phyloP scores from a whole-genome alignment of 2,329 filamentous ascomycete species.

The Fusarium solani-melongenae region DNA sequence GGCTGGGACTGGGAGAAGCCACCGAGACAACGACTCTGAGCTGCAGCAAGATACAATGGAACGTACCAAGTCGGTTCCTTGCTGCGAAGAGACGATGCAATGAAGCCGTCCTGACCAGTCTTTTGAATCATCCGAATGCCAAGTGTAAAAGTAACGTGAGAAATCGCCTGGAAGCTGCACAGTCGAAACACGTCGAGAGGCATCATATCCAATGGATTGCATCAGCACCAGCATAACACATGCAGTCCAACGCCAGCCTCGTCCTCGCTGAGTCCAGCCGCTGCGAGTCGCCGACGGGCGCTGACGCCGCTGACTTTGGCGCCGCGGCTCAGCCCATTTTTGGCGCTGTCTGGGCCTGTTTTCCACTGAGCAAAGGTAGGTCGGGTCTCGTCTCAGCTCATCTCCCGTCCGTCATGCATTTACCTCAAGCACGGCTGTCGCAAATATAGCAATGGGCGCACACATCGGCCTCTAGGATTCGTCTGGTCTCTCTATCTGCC shows the following conservation, averaged over 20 bases:
- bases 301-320: background rate
- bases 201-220: background rate
- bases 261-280: background rate
- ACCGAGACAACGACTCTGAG: conserved; percentile 1
- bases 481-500: conserved; percentile 17
- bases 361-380: background rate
- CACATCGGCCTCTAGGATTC: conserved; percentile 11
- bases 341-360: background rate
- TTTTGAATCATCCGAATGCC: background rate
- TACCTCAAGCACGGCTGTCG: conserved; percentile 20
- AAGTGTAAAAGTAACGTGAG: background rate
- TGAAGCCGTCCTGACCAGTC: background rate
- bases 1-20: background rate
- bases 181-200: background rate
- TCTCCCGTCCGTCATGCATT: background rate
- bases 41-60: conserved; percentile 1
- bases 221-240: background rate
- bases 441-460: conserved; percentile 40
- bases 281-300: background rate
- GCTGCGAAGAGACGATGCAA: background rate
- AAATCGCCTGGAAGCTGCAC: background rate
- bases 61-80: background rate
- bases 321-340: background rate
- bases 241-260: conserved; percentile 1
- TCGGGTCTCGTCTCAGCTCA: background rate